phyloP scores from a whole-genome alignment of 1,284 basidiomycete genomes.

The Irpex sp. region DNA sequence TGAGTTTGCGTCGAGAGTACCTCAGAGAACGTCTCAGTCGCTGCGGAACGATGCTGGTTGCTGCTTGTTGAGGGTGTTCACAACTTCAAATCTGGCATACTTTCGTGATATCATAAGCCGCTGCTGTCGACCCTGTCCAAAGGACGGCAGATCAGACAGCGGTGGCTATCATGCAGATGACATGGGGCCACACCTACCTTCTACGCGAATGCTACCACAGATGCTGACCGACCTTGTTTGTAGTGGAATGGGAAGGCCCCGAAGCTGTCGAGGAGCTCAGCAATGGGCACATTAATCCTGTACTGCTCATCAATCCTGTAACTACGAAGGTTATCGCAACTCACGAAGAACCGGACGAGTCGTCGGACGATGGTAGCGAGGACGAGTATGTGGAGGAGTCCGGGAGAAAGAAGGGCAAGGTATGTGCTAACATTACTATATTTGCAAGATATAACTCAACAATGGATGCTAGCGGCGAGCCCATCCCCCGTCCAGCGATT shows the following conservation, averaged over 20 bases:
- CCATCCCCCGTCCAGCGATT: slow-evolving; percentile 35
- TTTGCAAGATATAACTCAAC: slow-evolving; percentile 4
- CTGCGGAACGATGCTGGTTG: background rate
- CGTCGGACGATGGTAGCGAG: slow-evolving; percentile 55
- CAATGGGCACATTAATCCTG: background rate
- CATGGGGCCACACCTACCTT: background rate
- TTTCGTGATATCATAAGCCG: background rate
- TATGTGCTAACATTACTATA: slow-evolving; percentile 28
- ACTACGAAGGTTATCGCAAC: background rate
- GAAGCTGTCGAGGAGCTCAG: slow-evolving; percentile 43
- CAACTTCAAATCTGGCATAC: background rate
- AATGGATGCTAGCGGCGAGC: slow-evolving; percentile 7
- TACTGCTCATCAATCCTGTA: background rate
- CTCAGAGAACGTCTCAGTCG: background rate
- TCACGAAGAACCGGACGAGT: slow-evolving; percentile 30
- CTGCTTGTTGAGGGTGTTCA: background rate
- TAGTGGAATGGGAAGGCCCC: slow-evolving; percentile 71
- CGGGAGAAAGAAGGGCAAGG: slow-evolving; percentile 31
- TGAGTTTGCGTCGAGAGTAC: slow-evolving; percentile 11
- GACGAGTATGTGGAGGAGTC: slow-evolving; percentile 62
- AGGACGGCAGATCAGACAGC: slow-evolving; percentile 1
- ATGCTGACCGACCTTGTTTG: slow-evolving; percentile 16
- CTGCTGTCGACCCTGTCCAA: slow-evolving; percentile 1
- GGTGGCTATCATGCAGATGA: background rate
- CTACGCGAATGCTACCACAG: background rate